Evolutionary conservation across 2,329 filamentous ascomycete genomes (phyloP), one percentile per base, ranked within the genome.

Genomic region (Cercospora sp.): DNA sequence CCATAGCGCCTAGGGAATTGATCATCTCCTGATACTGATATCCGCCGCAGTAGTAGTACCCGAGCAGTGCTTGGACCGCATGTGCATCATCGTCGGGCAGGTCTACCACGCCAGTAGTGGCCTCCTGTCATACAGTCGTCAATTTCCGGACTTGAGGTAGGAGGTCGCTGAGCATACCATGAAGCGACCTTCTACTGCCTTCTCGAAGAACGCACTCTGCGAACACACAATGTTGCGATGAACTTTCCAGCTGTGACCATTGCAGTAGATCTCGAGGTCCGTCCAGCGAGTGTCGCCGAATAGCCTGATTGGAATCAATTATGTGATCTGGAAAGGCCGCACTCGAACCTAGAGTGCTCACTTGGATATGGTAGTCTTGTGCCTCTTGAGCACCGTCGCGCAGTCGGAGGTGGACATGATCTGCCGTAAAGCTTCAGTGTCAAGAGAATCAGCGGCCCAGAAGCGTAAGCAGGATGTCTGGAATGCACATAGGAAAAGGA

Each of bases 151-250:
- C 13, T 28, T 10, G 26, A 28, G 13, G 10, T 59, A 5, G 12
- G 24, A 30, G 2, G 5, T 30, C 4, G 51, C 21, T 18, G 24
- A 18, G 40, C 60, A 18, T 18, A 66, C 70, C 61, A 70, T 70
- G 66, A 71, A 75, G 3, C 49, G 13, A 2, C 67, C 68, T 12
- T 69, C 63, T 40, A 69, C 74, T 0, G 74, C 72, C 13, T 67
- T 67, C 3, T 65, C 63, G 51, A 76, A 74, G 65, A 71, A 75
- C 2, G 69, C 67, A 7, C 72, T 76, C n/a, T 72, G 70, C 8
- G 68, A 3, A 34, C 74, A 76, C 10, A 77, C 40, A 12, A 75
- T 67, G 1, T 34, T 55, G 40, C 74, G 73, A 63, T 77, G 74
- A 1, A 74, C 73, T n/a, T 63, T 62, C 63, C 68, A 73, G 9